Base-by-base conservation (phyloP, 495 filamentous ascomycete species). In the Lichina pygmaea region DNA sequence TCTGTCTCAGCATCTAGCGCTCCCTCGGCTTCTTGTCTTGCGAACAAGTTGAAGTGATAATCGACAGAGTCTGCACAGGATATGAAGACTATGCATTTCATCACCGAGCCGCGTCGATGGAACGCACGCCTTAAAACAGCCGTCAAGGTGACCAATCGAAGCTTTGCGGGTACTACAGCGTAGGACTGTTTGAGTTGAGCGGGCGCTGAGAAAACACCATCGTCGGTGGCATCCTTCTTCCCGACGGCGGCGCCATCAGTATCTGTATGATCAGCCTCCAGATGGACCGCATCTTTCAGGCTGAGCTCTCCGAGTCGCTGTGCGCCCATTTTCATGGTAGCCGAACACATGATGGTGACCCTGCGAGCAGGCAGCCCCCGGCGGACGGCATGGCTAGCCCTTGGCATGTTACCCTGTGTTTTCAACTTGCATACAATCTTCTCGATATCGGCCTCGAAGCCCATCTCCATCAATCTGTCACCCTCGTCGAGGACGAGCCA, bases 401-500 rank as follows among this genome's bases (percentile, higher is more conserved):
- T 39, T 12, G 43, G 7, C 16, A 45, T 32, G 24, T 36, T 24
- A n/a, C 42, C 8, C 58, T 55, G 15, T 13, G 17, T 47, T 48
- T 24, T 46, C 66, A 93, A 74, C 54, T 81, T 84, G 49, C 72
- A 62, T 6, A 95, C 71, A 53, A 95, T 92, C 17, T 66, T 75
- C 53, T 78, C 66, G 34, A 83, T 65, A 47, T 93, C 85, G 43
- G 92, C 72, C 60, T 94, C 89, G 52, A 97, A 95, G 0, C 89
- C 89, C 58, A 95, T 66, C 54, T 97, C 89, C 84, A 94, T 91
- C 58, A 97, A 63, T 13, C 91, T 66, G 66, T 97, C 89, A 31
- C 89, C 89, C 58, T 97, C 89, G 53, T 97, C 89, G 41, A 95
- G 65, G 0, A 97, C 75, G 16, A 97, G 60, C 89, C 89, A 97